Evolutionary conservation across 1,284 basidiomycete species (phyloP).

Genomic region (Apiotrichum akiyoshidainum): DNA sequence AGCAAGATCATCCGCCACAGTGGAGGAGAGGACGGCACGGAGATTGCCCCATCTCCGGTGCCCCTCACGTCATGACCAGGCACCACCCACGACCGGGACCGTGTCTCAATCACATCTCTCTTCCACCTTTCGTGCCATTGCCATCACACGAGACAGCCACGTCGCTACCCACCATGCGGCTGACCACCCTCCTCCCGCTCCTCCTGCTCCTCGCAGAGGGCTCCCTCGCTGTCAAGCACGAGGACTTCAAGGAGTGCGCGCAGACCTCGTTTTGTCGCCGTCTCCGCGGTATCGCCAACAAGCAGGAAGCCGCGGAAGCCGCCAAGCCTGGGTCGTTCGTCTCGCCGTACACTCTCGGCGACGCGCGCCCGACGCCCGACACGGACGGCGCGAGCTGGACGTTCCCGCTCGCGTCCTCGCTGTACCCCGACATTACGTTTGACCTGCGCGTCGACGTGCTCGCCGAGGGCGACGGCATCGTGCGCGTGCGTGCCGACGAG

Average conservation of each 20-base stretch:
- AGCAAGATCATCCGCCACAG: too few species aligned
- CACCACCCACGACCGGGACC: constrained; percentile 1
- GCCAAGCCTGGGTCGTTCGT: constrained; percentile 56
- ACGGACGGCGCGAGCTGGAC: constrained; percentile 47
- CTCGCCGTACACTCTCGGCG: constrained; percentile 77
- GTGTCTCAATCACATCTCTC: neutral
- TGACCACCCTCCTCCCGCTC: constrained; percentile 9
- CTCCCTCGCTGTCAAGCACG: constrained; percentile 52
- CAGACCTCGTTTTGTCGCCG: constrained; percentile 88
- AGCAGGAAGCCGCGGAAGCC: constrained; percentile 57
- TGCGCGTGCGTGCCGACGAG: constrained; percentile 81
- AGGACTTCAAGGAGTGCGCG: constrained; percentile 87
- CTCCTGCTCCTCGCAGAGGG: constrained; percentile 12
- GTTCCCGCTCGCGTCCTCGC: constrained; percentile 67
- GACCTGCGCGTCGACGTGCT: constrained; percentile 74
- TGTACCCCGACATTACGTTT: constrained; percentile 80
- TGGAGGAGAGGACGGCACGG: too few species aligned
- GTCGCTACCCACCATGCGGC: constrained; percentile 8
- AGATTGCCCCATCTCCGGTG: neutral
- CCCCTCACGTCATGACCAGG: neutral
- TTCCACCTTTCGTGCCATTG: neutral
- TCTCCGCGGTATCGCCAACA: constrained; percentile 71
- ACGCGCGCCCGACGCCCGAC: constrained; percentile 56
- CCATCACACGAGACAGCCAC: neutral
- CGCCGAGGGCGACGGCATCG: constrained; percentile 66